These are phyloP conservation scores for Pseudotsuga menziesii DNA, from an alignment of 75 land plant genomes.

Conservation along the genomic window DNA sequence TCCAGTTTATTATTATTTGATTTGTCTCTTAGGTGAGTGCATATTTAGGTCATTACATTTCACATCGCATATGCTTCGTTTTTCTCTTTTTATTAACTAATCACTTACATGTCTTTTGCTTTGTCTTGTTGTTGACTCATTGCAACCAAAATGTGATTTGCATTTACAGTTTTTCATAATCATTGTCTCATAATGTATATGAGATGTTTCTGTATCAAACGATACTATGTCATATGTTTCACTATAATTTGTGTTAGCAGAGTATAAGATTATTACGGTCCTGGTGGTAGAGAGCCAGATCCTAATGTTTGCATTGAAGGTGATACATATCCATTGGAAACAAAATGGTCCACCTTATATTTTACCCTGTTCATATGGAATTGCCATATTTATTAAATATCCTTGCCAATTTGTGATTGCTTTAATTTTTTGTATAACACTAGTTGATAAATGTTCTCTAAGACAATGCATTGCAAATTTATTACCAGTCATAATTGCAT, in stretches of 20 bases:
- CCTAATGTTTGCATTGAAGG: neutral
- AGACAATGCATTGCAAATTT: no score
- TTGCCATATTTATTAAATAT: neutral
- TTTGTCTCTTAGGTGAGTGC: no score
- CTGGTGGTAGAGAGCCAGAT: neutral
- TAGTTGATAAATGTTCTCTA: no score
- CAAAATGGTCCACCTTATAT: neutral
- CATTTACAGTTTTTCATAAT: fast-evolving
- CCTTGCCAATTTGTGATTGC: no score
- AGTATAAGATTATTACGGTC: neutral
- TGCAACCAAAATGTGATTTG: fast-evolving
- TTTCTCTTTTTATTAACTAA: no score
- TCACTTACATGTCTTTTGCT: no score
- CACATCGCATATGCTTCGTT: no score
- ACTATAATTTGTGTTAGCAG: neutral
- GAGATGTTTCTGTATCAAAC: neutral
- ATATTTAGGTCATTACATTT: no score
- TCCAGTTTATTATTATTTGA: no score
- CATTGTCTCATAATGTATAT: neutral
- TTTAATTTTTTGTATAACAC: no score
- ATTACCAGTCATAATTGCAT: no score
- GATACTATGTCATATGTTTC: neutral
- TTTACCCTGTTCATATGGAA: neutral
- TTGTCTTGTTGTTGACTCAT: no score
- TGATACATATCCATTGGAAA: neutral